Base-by-base conservation (phyloP, 257 asterid genomes). In the Solanum tacnaense region DNA sequence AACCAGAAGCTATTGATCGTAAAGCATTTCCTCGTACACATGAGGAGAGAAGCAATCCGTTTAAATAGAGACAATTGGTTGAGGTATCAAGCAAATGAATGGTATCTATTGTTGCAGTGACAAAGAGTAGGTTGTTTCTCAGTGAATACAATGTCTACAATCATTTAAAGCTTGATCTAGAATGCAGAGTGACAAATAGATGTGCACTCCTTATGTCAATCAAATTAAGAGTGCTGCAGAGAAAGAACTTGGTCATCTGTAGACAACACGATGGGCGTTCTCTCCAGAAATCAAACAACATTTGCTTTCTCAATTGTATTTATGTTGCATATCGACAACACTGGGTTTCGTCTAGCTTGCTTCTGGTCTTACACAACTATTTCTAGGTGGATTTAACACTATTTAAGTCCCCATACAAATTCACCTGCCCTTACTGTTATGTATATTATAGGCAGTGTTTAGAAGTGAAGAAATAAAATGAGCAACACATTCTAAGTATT, bases 1-100 rank as follows among this genome's bases (percentile, higher is more conserved):
- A 84, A 92, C 95, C 89, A 91, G 91, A 89, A 96, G 99, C 92
- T 93, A 8, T 93, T 97, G 91, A 97, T 88, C 11, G 88, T 84
- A 85, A 60, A 32, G n/a, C 27, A n/a, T 78, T 35, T 36, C 39
- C 70, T 38, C 38, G n/a, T 87, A 85, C 46, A 67, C 52, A 60
- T n/a, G 79, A 38, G 75, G 90, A 89, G 72, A 88, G 84, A 89
- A 84, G 87, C 52, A 52, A 32, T 83, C 72, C 31, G 62, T 74
- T 46, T 60, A 65, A 44, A 41, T 44, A 27, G 81, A 87, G 85
- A 60, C 65, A 65, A 85, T 39, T 25, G 68, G 58, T 70, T 65
- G 31, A 38, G 9, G 65, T 84, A 85, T 79, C 86, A 72, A 60
- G 41, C 36, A 68, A 88, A 67, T 68, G 67, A 41, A 74, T 39